Evolutionary conservation across 139 green algal genomes (phyloP).

Genomic region (Pedinophyceae sp.): DNA sequence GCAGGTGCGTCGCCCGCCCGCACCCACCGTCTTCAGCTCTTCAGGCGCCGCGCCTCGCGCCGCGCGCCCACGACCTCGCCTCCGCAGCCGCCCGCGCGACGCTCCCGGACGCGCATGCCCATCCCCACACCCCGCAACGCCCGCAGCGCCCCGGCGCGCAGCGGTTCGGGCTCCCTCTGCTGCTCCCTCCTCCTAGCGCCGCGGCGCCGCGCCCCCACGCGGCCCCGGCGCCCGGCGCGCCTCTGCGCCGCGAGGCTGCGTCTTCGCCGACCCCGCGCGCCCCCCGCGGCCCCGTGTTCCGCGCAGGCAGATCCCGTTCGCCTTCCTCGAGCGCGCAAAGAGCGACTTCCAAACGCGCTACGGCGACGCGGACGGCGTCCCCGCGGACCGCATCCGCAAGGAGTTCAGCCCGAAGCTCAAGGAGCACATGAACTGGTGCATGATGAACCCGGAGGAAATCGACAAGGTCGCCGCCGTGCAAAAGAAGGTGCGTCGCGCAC

Average conservation of each 20-base stretch:
- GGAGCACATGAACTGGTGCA: conserved; percentile 85
- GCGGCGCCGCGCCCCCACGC: no score
- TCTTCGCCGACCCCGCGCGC: no score
- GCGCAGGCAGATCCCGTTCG: no score
- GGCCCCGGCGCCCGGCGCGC: no score
- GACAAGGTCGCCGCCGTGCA: conserved; percentile 76
- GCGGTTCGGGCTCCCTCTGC: no score
- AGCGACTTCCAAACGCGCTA: conserved; percentile 54
- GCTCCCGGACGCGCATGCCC: no score
- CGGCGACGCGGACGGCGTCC: conserved; percentile 29
- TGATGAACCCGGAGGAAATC: conserved; percentile 80
- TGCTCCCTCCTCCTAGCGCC: no score
- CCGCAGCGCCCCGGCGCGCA: no score
- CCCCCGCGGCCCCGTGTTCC: no score
- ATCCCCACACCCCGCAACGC: no score
- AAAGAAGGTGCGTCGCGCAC: conserved; percentile 40
- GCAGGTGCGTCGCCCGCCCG: neutral
- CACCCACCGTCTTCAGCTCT: neutral
- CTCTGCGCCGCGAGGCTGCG: no score
- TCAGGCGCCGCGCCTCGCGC: no score
- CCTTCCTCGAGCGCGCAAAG: conserved; percentile 68
- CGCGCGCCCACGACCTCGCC: neutral
- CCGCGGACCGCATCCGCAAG: conserved; percentile 38
- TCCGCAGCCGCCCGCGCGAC: neutral
- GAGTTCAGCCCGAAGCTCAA: conserved; percentile 63